Evolutionary conservation across 139 green algal genomes (phyloP), one percentile per base, ranked within the genome.

Genomic region (Closterium sp.): DNA sequence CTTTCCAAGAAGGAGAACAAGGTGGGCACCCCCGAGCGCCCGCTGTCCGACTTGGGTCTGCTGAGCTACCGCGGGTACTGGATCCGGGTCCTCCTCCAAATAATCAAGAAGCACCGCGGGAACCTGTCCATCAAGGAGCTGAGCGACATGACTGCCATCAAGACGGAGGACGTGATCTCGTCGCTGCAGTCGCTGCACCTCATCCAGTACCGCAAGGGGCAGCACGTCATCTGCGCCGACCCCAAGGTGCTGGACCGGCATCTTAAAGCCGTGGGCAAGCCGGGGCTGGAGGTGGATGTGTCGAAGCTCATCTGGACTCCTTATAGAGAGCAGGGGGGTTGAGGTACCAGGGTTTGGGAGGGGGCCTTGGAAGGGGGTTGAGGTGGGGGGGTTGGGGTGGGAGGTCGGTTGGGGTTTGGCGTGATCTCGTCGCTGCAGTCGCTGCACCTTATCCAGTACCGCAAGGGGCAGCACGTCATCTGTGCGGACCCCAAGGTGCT

Each of bases 1-100:
- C 95, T 99, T 76, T 97, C 93, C 92, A 99, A 99, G 95, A 96
- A 99, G 33, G 98, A 99, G 95, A 93, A 95, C 84, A 99, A 99
- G 96, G 97, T 98, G 87, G 98, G 98, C 36, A 99, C 98, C 0
- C 98, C 98, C 8, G 98, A 99, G 96, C 96, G 97, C 19, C 98
- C 98, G 12, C 96, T 99, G 86, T 98, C 96, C 8, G 98, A 99
- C 93, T 95, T 99, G 85, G 98, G 98, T 5, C 94, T 97, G 2
- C 96, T 99, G 66, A 97, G 94, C 36, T 99, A 99, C 95, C 95
- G 97, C 84, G 95, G 95, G 38, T 99, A 99, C 96, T 99, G 98
- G 98, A 98, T 97, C 16, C 95, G 98, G 4, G 96, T 97, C 88
- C 95, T 99, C 93, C 96, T 99, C 33, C 94, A 94, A 85, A 95